These are phyloP conservation scores for Fistulifera solaris DNA, from an alignment of 108 stramenopile genomes.

Conservation along the genomic window DNA sequence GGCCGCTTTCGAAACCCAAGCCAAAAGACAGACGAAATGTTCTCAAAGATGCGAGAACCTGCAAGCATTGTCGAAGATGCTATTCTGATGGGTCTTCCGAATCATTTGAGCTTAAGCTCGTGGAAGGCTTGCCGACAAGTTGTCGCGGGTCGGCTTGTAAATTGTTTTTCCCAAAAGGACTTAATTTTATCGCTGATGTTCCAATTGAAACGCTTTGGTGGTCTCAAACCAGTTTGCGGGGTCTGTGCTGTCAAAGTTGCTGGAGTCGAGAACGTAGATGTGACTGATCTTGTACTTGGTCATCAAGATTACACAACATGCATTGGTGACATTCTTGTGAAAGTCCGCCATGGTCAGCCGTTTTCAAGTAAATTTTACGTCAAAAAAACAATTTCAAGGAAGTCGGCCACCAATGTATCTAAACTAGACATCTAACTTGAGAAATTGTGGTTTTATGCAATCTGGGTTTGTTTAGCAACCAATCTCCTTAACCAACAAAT, in stretches of 20 bases:
- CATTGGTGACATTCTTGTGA: constrained; percentile 56
- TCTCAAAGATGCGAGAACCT: constrained; percentile 53
- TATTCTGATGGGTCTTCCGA: constrained; percentile 76
- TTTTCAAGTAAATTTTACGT: constrained; percentile 12
- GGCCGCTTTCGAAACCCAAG: no score
- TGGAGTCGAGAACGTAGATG: constrained; percentile 77
- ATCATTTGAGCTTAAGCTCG: constrained; percentile 62
- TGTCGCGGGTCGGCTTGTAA: constrained; percentile 88
- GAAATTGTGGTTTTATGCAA: not conserved
- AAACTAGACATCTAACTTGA: not conserved
- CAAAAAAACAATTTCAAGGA: not conserved
- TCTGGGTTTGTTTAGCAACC: not conserved
- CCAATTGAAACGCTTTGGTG: constrained; percentile 74
- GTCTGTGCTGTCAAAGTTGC: constrained; percentile 52
- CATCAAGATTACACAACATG: constrained; percentile 67
- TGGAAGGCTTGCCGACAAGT: constrained; percentile 81
- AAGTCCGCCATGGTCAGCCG: constrained; percentile 56
- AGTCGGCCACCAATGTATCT: constrained; percentile 1
- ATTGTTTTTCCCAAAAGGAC: constrained; percentile 86
- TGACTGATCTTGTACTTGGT: constrained; percentile 51
- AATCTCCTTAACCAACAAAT: constrained; percentile 43
- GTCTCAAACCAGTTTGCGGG: constrained; percentile 70
- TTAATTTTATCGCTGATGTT: constrained; percentile 87
- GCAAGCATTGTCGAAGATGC: constrained; percentile 88
- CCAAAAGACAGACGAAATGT: constrained; percentile 6